Conservation (phyloP, 2,329 filamentous ascomycete genomes). For the Claviceps purpurea region DNA sequence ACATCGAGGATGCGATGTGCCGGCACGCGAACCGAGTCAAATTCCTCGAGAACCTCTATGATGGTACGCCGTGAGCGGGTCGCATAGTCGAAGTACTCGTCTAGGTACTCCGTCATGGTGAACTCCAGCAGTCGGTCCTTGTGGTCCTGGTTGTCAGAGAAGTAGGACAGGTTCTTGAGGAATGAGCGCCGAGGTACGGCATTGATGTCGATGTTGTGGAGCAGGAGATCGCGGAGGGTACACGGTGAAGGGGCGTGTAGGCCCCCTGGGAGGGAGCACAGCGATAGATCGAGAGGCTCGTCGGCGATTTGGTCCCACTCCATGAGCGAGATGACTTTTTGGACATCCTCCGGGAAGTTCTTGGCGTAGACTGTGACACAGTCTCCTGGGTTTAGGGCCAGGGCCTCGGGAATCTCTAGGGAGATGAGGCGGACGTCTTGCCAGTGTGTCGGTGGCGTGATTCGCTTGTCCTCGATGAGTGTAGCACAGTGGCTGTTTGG, state of each 20-base stretch:
- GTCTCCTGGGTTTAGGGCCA: constrained; percentile 54
- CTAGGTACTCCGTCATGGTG: constrained; percentile 61
- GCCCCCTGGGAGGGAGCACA: constrained; percentile 19
- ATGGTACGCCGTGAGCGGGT: constrained; percentile 82
- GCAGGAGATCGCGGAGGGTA: constrained; percentile 65
- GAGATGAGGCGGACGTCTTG: constrained; percentile 83
- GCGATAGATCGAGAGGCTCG: constrained; percentile 40
- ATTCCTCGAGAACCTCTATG: constrained; percentile 83
- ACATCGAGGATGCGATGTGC: constrained; percentile 57
- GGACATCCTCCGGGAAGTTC: constrained; percentile 73
- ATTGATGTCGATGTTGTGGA: constrained; percentile 76
- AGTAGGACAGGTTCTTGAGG: constrained; percentile 65
- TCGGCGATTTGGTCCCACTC: constrained; percentile 65
- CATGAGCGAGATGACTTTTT: constrained; percentile 66
- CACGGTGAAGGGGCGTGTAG: constrained; percentile 25
- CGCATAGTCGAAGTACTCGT: constrained; percentile 94
- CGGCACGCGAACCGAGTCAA: constrained; percentile 70
- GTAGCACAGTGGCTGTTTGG: constrained; percentile 41
- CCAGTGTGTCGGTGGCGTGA: constrained; percentile 71
- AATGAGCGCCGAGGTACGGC: constrained; percentile 81
- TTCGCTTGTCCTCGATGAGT: constrained; percentile 51
- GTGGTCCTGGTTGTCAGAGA: constrained; percentile 59
- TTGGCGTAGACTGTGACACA: constrained; percentile 74
- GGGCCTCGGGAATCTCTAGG: constrained; percentile 28
- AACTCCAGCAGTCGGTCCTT: constrained; percentile 76